Base-by-base conservation (phyloP, 768 basidiomycete genomes). In the Neoboletus magnificus region DNA sequence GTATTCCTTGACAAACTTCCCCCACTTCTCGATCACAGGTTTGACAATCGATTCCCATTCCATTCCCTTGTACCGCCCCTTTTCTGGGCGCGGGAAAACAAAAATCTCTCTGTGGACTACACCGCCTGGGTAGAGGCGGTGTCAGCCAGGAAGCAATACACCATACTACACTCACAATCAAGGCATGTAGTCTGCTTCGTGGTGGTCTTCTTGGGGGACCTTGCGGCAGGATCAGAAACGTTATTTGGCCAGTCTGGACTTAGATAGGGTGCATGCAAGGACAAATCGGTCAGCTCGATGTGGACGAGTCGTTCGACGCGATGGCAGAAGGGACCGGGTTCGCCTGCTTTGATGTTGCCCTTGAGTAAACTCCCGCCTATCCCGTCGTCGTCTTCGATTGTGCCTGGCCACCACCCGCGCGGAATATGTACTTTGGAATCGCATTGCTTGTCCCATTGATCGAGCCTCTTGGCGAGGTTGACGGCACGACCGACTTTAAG, bases 381-480 rank as follows among this genome's bases (percentile, higher is more conserved):
- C 43, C 68, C 71, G 10, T 72, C 66, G 23, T 74, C 69, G 25
- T 76, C 72, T 50, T 77, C 77, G 29, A 77, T 74, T 30, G 74
- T 75, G 22, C 80, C 80, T 2, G 91, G 91, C 77, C 84, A 91
- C 74, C 80, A 87, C 1, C 89, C 89, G 42, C 88, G 79, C 16
- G 89, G 71, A 36, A 90, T 79, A 49, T 86, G 87, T 60, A 85
- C 81, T 67, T 87, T 89, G 9, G 88, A 89, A 5, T 82, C 82
- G 56, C 91, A 93, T 62, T 90, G 88, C 62, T 87, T 91, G 22
- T 77, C 77, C 91, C 91, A 93, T 62, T 93, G 79, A 65, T 86
- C 83, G 44, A 91, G 77, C 30, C 91, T 78, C 62, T 85, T 86
- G 30, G 77, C 79, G 23, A 91, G 78, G 66, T 91, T 91, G 35